phyloP scores from a whole-genome alignment of 257 asterid genomes.

The Dorcoceras hygrometricum region DNA sequence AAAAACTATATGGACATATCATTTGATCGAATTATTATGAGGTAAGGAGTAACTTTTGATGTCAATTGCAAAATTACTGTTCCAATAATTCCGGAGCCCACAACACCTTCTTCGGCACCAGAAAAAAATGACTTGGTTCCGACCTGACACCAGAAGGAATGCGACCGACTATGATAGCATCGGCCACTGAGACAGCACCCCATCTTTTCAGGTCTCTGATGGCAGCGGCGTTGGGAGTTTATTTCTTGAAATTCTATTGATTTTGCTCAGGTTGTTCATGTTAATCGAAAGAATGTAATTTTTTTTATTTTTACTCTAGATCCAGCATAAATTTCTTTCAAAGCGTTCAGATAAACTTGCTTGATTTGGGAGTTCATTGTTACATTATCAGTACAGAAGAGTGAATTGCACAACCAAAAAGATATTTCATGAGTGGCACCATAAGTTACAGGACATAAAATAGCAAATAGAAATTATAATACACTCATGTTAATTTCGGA shows the following conservation, averaged over 20 bases:
- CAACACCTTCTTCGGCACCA: slow-evolving; percentile 24
- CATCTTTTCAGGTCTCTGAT: slow-evolving; percentile 26
- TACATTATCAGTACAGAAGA: too few relatives aligned
- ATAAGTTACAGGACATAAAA: too few relatives aligned
- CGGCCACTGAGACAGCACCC: slow-evolving; percentile 36
- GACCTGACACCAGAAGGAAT: slow-evolving; percentile 53
- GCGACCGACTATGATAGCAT: slow-evolving; percentile 44
- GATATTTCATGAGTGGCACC: neutral
- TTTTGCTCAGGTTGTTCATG: neutral
- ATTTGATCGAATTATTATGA: too few relatives aligned
- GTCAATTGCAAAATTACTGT: slow-evolving; percentile 25
- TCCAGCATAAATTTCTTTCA: neutral
- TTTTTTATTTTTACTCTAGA: neutral
- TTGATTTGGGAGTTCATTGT: too few relatives aligned
- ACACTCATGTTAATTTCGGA: too few relatives aligned
- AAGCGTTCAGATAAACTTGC: neutral
- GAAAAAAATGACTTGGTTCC: slow-evolving; percentile 33
- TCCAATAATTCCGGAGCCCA: slow-evolving; percentile 37
- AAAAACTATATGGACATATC: too few relatives aligned
- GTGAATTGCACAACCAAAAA: too few relatives aligned
- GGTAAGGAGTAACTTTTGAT: neutral
- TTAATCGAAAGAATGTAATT: neutral
- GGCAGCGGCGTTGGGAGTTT: slow-evolving; percentile 32
- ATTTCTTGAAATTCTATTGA: slow-evolving; percentile 28
- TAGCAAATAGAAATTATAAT: neutral